Percentiles rank a stretch among this genome's conserved stretches.
Conservation (phyloP, 495 filamentous ascomycete species). For the Echria macrotheca region DNA sequence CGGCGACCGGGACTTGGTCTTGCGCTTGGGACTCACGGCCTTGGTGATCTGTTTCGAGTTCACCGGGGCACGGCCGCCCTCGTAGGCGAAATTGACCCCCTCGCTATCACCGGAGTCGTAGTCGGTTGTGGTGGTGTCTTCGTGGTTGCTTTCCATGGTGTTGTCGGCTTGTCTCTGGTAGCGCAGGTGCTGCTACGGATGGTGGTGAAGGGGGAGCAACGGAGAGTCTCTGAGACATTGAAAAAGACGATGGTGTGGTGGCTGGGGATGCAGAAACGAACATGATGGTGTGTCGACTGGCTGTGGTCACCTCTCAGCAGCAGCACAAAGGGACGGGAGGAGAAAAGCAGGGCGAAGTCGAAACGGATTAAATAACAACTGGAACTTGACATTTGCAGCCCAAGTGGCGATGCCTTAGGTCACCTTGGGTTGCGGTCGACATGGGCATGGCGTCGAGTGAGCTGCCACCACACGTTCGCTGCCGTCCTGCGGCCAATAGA, state of each 20-base stretch:
- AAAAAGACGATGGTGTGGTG: background rate
- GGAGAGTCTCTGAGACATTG: conserved; percentile 1
- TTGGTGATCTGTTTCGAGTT: conserved; percentile 8
- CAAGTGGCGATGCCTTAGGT: conserved; percentile 16
- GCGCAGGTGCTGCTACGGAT: background rate
- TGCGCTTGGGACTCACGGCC: conserved; percentile 13
- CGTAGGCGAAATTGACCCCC: conserved; percentile 20
- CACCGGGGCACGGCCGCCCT: conserved; percentile 3
- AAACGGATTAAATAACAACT: conserved; percentile 4
- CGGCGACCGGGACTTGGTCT: conserved; percentile 7
- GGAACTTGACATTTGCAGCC: conserved; percentile 7
- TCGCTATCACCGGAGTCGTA: conserved; percentile 28
- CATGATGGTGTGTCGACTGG: conserved; percentile 6
- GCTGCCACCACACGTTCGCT: conserved; percentile 6
- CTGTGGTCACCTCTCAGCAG: background rate
- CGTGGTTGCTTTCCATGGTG: conserved; percentile 13
- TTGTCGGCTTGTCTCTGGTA: background rate
- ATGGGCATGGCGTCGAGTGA: conserved; percentile 3
- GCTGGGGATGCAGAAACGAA: conserved; percentile 1
- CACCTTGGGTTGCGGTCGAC: conserved; percentile 7
- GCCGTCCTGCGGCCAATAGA: background rate
- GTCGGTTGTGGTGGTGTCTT: conserved; percentile 22
- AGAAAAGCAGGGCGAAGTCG: background rate
- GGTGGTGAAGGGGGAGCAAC: background rate
- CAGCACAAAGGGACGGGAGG: background rate